Conservation (phyloP, 148 eudicot species). For the Rhododendron henanense region DNA sequence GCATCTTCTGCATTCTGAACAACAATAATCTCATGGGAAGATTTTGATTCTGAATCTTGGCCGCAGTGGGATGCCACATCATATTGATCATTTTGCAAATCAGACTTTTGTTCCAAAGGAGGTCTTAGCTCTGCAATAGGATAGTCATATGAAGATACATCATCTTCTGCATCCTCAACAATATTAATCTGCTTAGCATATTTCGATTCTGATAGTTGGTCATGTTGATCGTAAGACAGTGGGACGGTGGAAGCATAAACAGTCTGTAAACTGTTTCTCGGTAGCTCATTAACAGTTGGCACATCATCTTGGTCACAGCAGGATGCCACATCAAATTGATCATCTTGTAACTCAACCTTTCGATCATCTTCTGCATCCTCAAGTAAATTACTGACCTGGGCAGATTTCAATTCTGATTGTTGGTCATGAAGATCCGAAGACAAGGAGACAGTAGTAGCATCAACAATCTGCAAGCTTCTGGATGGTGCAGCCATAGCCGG, state of each 20-base stretch:
- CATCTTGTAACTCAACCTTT: slow-evolving; percentile 7
- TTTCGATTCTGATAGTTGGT: slow-evolving; percentile 20
- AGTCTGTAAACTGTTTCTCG: slow-evolving; percentile 12
- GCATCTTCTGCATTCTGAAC: not conserved
- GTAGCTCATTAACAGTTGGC: not conserved
- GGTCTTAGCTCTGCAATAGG: not conserved
- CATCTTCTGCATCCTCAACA: slow-evolving; percentile 15
- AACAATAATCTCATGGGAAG: slow-evolving; percentile 9
- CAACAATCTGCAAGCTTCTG: slow-evolving; percentile 12
- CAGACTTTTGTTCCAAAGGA: slow-evolving; percentile 10
- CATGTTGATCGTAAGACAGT: slow-evolving; percentile 18
- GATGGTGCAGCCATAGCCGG: slow-evolving; percentile 20
- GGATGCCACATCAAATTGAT: not conserved
- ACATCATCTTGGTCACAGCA: not conserved
- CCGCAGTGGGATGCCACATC: not conserved
- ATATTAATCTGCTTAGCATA: slow-evolving; percentile 14
- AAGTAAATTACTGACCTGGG: slow-evolving; percentile 13
- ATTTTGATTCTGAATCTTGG: slow-evolving; percentile 12
- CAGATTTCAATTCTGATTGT: slow-evolving; percentile 19
- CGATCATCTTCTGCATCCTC: slow-evolving; percentile 15
- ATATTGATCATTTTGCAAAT: not conserved
- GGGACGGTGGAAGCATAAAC: slow-evolving; percentile 14
- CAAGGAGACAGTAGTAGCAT: slow-evolving; percentile 15
- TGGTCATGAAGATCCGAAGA: slow-evolving; percentile 20
- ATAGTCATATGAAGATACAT: not conserved